Percentiles rank a stretch among this genome's conserved stretches.
phyloP scores from a whole-genome alignment of 2,329 filamentous ascomycete species.

The Aureobasidium sp. region DNA sequence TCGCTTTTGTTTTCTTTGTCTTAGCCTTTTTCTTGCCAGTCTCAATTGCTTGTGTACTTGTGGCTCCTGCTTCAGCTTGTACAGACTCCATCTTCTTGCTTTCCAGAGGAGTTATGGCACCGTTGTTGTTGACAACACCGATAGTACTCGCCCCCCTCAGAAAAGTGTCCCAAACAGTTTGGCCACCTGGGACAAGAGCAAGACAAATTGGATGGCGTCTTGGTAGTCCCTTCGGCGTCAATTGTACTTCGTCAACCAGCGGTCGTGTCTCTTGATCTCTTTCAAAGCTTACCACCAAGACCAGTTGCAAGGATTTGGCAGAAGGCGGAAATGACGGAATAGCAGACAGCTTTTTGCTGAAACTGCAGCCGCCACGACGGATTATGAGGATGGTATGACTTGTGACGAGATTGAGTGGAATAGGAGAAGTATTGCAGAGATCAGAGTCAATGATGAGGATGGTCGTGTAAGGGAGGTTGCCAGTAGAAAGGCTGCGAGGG shows the following conservation, averaged over 20 bases:
- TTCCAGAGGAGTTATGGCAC: conserved; percentile 6
- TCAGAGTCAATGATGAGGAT: conserved; percentile 62
- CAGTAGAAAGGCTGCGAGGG: conserved; percentile 39
- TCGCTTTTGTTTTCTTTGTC: conserved; percentile 51
- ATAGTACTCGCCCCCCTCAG: conserved; percentile 43
- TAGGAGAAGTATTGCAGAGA: conserved; percentile 48
- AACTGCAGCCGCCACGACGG: conserved; percentile 74
- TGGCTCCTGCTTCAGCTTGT: background rate
- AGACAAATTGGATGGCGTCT: conserved; percentile 69
- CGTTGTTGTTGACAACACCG: conserved; percentile 20
- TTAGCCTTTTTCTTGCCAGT: conserved; percentile 15
- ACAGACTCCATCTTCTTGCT: background rate
- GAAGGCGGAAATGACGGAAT: conserved; percentile 66
- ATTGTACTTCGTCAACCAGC: conserved; percentile 67
- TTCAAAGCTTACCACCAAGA: conserved; percentile 65
- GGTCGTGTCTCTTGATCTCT: conserved; percentile 51
- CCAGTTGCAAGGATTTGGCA: conserved; percentile 61
- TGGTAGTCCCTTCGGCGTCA: conserved; percentile 60
- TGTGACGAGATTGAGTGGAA: conserved; percentile 46
- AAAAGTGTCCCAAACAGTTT: conserved; percentile 58
- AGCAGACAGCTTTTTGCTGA: conserved; percentile 72
- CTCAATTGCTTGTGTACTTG: conserved; percentile 7
- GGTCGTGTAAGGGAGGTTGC: conserved; percentile 38
- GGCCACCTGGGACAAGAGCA: conserved; percentile 71
- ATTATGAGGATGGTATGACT: conserved; percentile 72